Evolutionary conservation across 192 early-diverging fungal genomes (phyloP).

Genomic region (Podila minutissima): DNA sequence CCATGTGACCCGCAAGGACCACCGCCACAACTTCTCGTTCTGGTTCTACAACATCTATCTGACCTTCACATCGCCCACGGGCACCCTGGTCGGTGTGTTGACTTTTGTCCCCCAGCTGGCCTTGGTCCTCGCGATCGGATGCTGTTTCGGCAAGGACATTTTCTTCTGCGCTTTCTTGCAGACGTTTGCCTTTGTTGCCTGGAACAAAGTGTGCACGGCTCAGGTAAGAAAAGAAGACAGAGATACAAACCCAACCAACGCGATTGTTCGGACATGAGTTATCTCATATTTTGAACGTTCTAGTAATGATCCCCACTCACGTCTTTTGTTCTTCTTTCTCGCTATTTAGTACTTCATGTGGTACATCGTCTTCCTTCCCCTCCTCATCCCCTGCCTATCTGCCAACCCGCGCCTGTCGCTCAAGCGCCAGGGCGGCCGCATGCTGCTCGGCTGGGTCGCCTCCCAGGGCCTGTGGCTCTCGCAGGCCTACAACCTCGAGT

Average conservation of each 20-base stretch:
- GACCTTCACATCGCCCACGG: slow-evolving; percentile 61
- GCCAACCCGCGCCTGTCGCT: slow-evolving; percentile 31
- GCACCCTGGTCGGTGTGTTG: slow-evolving; percentile 67
- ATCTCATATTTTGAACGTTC: no score
- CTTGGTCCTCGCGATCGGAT: slow-evolving; percentile 71
- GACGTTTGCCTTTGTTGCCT: slow-evolving; percentile 95
- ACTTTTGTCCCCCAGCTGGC: slow-evolving; percentile 89
- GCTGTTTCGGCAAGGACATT: slow-evolving; percentile 82
- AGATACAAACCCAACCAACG: no score
- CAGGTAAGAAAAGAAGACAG: slow-evolving; percentile 70
- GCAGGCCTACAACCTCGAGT: slow-evolving; percentile 89
- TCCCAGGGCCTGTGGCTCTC: slow-evolving; percentile 86
- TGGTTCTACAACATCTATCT: slow-evolving; percentile 98
- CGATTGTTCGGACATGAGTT: no score
- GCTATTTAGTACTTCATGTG: slow-evolving; percentile 95
- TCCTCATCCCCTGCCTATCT: slow-evolving; percentile 74
- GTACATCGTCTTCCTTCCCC: slow-evolving; percentile 93
- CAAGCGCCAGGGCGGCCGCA: slow-evolving; percentile 16
- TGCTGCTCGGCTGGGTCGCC: slow-evolving; percentile 32
- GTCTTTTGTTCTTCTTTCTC: slow-evolving; percentile 2
- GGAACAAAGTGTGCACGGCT: slow-evolving; percentile 97
- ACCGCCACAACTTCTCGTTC: slow-evolving; percentile 97
- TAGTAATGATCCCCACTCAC: no score
- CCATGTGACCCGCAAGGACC: slow-evolving; percentile 95
- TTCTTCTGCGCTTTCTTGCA: slow-evolving; percentile 92